These are phyloP conservation scores for Moesziomyces parantarcticus DNA, from an alignment of 1,284 basidiomycete genomes.

Conservation along the genomic window DNA sequence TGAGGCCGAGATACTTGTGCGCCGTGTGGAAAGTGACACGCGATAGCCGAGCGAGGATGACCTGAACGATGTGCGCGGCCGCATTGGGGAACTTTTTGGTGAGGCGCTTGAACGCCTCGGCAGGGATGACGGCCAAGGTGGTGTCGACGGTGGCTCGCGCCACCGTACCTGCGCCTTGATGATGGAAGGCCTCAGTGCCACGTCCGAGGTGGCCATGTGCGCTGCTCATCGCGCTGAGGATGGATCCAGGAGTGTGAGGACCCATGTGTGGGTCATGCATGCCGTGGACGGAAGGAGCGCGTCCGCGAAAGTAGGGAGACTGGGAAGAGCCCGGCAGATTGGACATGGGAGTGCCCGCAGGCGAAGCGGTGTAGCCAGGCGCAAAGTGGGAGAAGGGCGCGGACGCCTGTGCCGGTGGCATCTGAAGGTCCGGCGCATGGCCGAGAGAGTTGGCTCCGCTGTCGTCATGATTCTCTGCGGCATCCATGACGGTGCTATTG, in stretches of 20 bases:
- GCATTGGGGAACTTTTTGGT: conserved; percentile 97
- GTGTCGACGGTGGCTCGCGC: conserved; percentile 92
- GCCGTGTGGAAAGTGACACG: conserved; percentile 95
- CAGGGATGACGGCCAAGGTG: conserved; percentile 97
- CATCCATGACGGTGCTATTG: conserved; percentile 41
- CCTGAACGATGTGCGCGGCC: conserved; percentile 96
- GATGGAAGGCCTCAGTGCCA: conserved; percentile 14
- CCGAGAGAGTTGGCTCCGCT: conserved; percentile 12
- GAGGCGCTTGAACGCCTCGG: conserved; percentile 88
- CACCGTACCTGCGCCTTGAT: conserved; percentile 70
- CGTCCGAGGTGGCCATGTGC: conserved; percentile 24
- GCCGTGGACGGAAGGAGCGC: conserved; percentile 24
- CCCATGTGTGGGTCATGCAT: conserved; percentile 28
- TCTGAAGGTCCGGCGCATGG: conserved; percentile 48
- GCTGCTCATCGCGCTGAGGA: conserved; percentile 50
- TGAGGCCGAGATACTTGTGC: conserved; percentile 94
- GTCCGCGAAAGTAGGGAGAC: conserved; percentile 35
- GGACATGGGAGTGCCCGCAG: conserved; percentile 25
- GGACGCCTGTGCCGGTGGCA: conserved; percentile 56
- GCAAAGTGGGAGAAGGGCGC: conserved; percentile 56
- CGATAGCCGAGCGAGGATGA: conserved; percentile 93
- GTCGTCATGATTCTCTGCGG: conserved; percentile 25
- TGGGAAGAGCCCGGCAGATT: conserved; percentile 12
- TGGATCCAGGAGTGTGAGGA: conserved; percentile 55
- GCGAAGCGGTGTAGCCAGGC: conserved; percentile 17